These are phyloP conservation scores for Ceratobasidium sp. DNA, from an alignment of 1,284 basidiomycete genomes.

Conservation along the genomic window DNA sequence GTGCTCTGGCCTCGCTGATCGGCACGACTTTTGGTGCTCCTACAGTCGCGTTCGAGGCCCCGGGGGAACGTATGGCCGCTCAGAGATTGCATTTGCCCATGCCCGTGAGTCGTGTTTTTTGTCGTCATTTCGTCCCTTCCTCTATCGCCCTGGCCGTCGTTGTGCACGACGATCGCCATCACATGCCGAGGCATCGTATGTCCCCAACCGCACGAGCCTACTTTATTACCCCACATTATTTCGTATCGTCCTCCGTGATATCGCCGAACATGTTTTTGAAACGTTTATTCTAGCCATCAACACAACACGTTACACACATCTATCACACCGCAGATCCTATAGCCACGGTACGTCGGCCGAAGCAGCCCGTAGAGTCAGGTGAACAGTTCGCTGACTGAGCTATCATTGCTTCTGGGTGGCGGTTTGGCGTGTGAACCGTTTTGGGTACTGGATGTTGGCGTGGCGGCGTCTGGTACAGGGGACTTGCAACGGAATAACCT, in stretches of 20 bases:
- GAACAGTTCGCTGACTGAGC: background rate
- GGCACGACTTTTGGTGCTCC: conserved; percentile 95
- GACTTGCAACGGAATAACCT: conserved; percentile 73
- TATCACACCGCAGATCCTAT: conserved; percentile 87
- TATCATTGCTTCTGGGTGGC: background rate
- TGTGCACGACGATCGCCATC: background rate
- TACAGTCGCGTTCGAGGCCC: conserved; percentile 87
- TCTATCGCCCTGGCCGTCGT: background rate
- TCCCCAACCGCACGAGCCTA: background rate
- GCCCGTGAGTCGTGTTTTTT: conserved; percentile 55
- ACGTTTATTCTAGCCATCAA: conserved; percentile 43
- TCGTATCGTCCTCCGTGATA: background rate
- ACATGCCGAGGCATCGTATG: background rate
- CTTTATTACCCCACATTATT: conserved; percentile 9
- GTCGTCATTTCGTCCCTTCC: background rate
- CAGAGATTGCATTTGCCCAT: conserved; percentile 84
- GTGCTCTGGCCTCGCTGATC: conserved; percentile 86
- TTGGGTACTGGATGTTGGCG: conserved; percentile 3
- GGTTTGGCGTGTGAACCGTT: background rate
- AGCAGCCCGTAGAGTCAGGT: background rate
- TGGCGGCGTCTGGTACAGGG: conserved; percentile 64
- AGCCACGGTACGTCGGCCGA: conserved; percentile 44
- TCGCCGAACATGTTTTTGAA: background rate
- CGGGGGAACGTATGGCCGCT: conserved; percentile 90
- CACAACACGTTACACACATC: conserved; percentile 64